Evolutionary conservation across 2,329 filamentous ascomycete genomes (phyloP).

Genomic region (Cladorrhinum sp.): DNA sequence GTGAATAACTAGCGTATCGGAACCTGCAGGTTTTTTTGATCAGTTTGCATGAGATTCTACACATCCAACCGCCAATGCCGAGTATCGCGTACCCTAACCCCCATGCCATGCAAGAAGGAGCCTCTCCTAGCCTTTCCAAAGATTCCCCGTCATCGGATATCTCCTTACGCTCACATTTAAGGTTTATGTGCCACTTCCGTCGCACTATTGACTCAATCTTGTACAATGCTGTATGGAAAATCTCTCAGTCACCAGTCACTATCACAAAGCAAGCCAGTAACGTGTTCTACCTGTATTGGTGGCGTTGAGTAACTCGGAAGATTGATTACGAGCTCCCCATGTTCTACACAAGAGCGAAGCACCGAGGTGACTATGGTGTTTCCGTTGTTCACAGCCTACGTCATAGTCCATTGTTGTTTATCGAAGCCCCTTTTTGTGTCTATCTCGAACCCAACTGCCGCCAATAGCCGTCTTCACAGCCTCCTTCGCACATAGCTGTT

Average conservation of each 20-base stretch:
- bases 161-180: not conserved
- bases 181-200: not conserved
- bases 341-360: not conserved
- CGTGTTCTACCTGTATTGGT: not conserved
- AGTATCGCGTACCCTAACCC: constrained; percentile 8
- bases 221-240: not conserved
- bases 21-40: not conserved
- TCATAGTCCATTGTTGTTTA: not conserved
- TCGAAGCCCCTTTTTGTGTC: not conserved
- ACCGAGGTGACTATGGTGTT: not conserved
- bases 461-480: not conserved
- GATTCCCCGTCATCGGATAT: not conserved
- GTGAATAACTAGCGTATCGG: too few species aligned
- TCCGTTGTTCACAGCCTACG: not conserved
- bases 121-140: not conserved
- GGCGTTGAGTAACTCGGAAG: not conserved
- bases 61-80: not conserved
- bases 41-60: not conserved
- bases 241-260: not conserved
- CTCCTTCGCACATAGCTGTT: not conserved
- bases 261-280: not conserved
- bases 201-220: not conserved
- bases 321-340: not conserved
- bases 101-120: not conserved
- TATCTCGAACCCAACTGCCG: not conserved